phyloP scores from a whole-genome alignment of 805 yeast species.

The Saturnispora kantuleensis region DNA sequence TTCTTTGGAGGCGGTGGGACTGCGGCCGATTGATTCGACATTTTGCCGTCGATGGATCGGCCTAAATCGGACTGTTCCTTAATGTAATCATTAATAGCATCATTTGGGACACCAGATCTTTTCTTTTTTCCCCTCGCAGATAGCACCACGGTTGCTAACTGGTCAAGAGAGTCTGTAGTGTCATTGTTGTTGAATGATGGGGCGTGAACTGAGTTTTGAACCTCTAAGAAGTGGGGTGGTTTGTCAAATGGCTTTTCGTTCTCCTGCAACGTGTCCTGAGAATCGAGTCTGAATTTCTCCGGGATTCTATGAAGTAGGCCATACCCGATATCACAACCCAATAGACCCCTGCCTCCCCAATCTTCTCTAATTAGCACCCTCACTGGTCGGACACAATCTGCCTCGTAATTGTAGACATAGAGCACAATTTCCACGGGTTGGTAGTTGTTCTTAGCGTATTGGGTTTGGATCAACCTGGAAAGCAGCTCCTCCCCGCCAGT shows the following conservation, averaged over 20 bases:
- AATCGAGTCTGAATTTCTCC: constrained; percentile 35
- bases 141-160: constrained; percentile 1
- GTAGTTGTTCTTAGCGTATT: constrained; percentile 26
- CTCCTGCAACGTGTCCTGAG: neutral
- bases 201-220: neutral
- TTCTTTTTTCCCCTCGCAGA: neutral
- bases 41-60: constrained; percentile 27
- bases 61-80: constrained; percentile 34
- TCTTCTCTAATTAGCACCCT: constrained; percentile 59
- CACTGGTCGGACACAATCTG: constrained; percentile 68
- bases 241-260: neutral
- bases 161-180: neutral
- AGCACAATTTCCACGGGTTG: constrained; percentile 29
- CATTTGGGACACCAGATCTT: constrained; percentile 9
- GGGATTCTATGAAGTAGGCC: constrained; percentile 76
- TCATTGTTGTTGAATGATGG: constrained; percentile 1
- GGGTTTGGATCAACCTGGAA: constrained; percentile 53
- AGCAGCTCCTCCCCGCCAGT: constrained; percentile 81
- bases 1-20: constrained; percentile 7
- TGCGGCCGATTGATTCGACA: neutral
- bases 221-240: constrained; percentile 4
- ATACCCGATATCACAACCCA: constrained; percentile 94
- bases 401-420: constrained; percentile 82
- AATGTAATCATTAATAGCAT: constrained; percentile 30
- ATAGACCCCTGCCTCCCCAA: constrained; percentile 77